Conservation (phyloP, 2,329 filamentous ascomycete species). For the Penicillium concentricum region DNA sequence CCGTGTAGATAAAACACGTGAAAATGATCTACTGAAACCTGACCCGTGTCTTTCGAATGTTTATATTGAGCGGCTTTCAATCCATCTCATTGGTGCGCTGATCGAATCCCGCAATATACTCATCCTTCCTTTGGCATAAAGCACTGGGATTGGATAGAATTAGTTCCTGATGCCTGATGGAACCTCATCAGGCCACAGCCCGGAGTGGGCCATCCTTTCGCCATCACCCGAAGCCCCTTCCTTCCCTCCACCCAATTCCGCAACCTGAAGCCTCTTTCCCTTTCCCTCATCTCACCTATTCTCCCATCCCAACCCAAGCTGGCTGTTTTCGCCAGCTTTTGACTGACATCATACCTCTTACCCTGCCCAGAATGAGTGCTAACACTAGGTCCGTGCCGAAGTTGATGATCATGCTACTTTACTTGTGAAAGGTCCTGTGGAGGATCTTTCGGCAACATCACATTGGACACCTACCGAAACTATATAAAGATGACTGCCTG, state of each 20-base stretch:
- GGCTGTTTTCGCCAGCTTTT: too few species aligned
- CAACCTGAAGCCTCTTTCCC: not conserved
- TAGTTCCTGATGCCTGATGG: not conserved
- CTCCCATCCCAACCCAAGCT: too few species aligned
- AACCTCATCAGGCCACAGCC: not conserved
- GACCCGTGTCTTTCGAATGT: not conserved
- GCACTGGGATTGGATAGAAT: not conserved
- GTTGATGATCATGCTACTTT: not conserved
- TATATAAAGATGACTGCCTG: not conserved
- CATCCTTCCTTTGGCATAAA: not conserved
- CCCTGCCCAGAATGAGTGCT: not conserved
- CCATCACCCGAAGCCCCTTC: too few species aligned
- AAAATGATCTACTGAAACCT: not conserved
- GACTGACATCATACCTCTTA: not conserved
- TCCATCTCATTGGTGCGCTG: not conserved
- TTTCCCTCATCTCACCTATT: not conserved
- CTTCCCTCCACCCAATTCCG: too few species aligned
- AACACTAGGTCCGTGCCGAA: not conserved
- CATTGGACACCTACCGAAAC: not conserved
- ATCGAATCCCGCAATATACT: not conserved
- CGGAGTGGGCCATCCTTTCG: not conserved
- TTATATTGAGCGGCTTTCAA: not conserved
- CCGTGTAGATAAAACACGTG: not conserved
- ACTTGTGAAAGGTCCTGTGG: too few species aligned
- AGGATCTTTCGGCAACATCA: not conserved